A percentile compares a stretch with the other conserved stretches of the same genome.
phyloP scores from a whole-genome alignment of 768 basidiomycete species.

The Mrakia gelida region DNA sequence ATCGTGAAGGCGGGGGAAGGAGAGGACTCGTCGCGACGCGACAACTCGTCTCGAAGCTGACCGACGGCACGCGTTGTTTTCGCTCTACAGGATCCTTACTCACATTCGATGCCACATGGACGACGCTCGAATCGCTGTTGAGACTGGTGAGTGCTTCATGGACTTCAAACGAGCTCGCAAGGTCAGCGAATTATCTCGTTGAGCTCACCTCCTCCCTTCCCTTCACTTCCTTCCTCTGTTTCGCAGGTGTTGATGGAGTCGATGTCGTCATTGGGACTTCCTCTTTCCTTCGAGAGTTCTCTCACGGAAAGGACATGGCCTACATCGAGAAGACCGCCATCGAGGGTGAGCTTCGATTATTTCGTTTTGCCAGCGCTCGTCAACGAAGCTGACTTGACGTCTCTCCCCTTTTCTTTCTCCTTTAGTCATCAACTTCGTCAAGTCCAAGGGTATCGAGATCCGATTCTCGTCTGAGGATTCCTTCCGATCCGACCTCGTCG shows the following conservation, averaged over 20 bases:
- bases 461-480: slow-evolving; percentile 99
- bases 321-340: slow-evolving; percentile 79
- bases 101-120: slow-evolving; percentile 99
- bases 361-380: not conserved
- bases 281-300: slow-evolving; percentile 98
- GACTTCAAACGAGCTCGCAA: not conserved
- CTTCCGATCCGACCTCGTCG: slow-evolving; percentile 98
- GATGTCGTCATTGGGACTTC: slow-evolving; percentile 99
- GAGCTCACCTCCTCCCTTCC: slow-evolving; percentile 1
- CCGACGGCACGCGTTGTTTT: not conserved
- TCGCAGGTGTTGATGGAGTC: slow-evolving; percentile 88
- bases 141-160: slow-evolving; percentile 64
- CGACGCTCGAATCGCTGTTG: slow-evolving; percentile 94
- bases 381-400: not conserved
- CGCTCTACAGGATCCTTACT: slow-evolving; percentile 76
- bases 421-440: slow-evolving; percentile 91
- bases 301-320: slow-evolving; percentile 99
- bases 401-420: too few relatives aligned
- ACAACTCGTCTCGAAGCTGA: not conserved
- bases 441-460: slow-evolving; percentile 98
- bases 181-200: not conserved
- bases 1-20: not conserved
- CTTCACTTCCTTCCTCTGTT: not conserved
- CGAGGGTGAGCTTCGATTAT: slow-evolving; percentile 24
- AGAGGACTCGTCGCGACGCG: not conserved